A percentile compares a stretch with the other conserved stretches of the same genome.
phyloP scores from a whole-genome alignment of 164 flowering plant genomes.

The Protea cynaroides region DNA sequence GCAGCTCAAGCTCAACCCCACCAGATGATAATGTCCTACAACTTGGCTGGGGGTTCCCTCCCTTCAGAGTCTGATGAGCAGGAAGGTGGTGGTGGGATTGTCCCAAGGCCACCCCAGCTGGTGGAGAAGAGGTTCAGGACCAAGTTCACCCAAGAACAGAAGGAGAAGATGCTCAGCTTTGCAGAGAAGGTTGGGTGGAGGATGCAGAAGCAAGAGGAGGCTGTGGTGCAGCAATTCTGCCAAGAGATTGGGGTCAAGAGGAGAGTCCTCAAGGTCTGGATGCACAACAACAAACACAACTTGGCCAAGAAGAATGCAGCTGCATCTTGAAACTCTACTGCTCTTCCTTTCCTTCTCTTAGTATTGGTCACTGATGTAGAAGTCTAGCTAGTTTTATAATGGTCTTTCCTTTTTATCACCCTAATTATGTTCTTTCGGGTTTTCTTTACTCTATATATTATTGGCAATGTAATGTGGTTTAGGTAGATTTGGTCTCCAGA shows the following conservation, averaged over 20 bases:
- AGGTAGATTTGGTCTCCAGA: too few relatives aligned
- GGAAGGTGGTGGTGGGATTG: slow-evolving; percentile 24
- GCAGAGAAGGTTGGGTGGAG: slow-evolving; percentile 92
- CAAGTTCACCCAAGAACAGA: slow-evolving; percentile 77
- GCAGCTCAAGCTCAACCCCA: slow-evolving; percentile 19
- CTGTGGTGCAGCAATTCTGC: slow-evolving; percentile 74
- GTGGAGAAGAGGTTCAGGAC: slow-evolving; percentile 77
- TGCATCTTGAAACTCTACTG: too few relatives aligned
- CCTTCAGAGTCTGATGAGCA: slow-evolving; percentile 64
- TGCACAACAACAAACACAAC: slow-evolving; percentile 91
- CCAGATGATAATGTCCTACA: slow-evolving; percentile 60
- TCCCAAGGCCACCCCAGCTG: slow-evolving; percentile 23
- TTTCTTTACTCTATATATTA: too few relatives aligned
- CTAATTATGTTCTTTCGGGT: too few relatives aligned
- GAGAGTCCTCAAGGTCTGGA: slow-evolving; percentile 91
- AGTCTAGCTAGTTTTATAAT: too few relatives aligned
- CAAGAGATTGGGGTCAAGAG: slow-evolving; percentile 84
- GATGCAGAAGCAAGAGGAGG: slow-evolving; percentile 81
- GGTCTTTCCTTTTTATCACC: too few relatives aligned
- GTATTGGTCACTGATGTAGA: too few relatives aligned
- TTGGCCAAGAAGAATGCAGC: slow-evolving; percentile 51
- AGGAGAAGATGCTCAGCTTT: slow-evolving; percentile 78
- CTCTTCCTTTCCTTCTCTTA: too few relatives aligned
- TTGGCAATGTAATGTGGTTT: too few relatives aligned
- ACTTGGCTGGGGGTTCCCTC: slow-evolving; percentile 27